Conservation (phyloP, 805 yeast species). For the Phaffomyces thermotolerans region DNA sequence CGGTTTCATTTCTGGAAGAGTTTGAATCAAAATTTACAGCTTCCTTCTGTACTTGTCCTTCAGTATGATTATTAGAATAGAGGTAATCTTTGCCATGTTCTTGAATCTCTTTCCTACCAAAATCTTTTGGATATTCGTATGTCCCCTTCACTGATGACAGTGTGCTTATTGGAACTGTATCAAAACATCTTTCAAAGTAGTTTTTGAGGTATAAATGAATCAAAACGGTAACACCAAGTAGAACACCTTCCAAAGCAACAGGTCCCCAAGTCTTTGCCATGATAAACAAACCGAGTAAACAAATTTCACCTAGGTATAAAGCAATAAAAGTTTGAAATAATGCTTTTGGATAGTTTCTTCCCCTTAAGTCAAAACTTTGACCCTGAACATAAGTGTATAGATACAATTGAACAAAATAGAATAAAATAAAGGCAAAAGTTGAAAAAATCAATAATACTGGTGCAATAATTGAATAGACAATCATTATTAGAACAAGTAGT, state of each 20-base stretch:
- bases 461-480: conserved; percentile 73
- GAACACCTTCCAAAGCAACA: conserved; percentile 60
- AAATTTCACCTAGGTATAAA: conserved; percentile 61
- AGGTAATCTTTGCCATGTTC: conserved; percentile 36
- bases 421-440: conserved; percentile 46
- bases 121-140: conserved; percentile 56
- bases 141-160: conserved; percentile 33
- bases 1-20: conserved; percentile 24
- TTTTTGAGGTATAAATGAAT: conserved; percentile 53
- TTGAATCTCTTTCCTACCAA: conserved; percentile 53
- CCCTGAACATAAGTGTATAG: conserved; percentile 55
- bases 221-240: conserved; percentile 48
- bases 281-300: conserved; percentile 64
- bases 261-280: conserved; percentile 77
- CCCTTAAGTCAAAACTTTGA: conserved; percentile 54
- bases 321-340: conserved; percentile 68
- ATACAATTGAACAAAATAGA: conserved; percentile 58
- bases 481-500: conserved; percentile 61
- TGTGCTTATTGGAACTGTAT: conserved; percentile 62
- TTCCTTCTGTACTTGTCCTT: conserved; percentile 4
- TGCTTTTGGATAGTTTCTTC: conserved; percentile 67
- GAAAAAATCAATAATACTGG: conserved; percentile 67
- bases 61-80: conserved; percentile 22
- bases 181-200: conserved; percentile 56
- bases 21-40: conserved; percentile 16